Evolutionary conservation across 2,329 filamentous ascomycete species (phyloP).

Genomic region (Blumeriella jaapii): DNA sequence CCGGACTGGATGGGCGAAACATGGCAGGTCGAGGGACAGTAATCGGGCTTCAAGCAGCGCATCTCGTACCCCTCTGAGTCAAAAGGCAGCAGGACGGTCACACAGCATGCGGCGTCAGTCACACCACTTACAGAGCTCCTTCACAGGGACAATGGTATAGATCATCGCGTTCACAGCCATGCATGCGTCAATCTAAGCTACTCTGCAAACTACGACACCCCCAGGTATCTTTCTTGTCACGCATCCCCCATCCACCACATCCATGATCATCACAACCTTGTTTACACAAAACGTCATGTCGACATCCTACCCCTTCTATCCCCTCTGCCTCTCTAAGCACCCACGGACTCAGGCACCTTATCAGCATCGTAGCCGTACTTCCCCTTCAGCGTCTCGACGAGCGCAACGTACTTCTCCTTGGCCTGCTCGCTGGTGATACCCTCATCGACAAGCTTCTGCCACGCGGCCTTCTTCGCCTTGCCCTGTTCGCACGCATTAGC

Average conservation of each 20-base stretch:
- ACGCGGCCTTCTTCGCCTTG: slow-evolving; percentile 72
- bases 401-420: slow-evolving; percentile 63
- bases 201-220: too few species aligned
- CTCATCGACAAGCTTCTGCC: slow-evolving; percentile 59
- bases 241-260: too few species aligned
- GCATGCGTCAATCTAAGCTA: neutral
- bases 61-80: too few species aligned
- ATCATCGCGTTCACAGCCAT: neutral
- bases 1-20: slow-evolving; percentile 38
- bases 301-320: neutral
- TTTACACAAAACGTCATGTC: neutral
- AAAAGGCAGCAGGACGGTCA: neutral
- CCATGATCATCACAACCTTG: slow-evolving; percentile 1
- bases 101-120: too few species aligned
- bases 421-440: slow-evolving; percentile 51
- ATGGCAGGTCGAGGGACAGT: slow-evolving; percentile 1
- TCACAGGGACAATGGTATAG: neutral
- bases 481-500: slow-evolving; percentile 30
- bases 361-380: slow-evolving; percentile 55
- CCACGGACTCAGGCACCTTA: slow-evolving; percentile 50
- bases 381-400: slow-evolving; percentile 60
- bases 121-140: too few species aligned
- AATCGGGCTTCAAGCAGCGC: neutral
- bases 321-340: slow-evolving; percentile 5
- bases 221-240: too few species aligned